Base-by-base conservation (phyloP, 2,329 filamentous ascomycete species). In the Fusarium oligoseptatum region DNA sequence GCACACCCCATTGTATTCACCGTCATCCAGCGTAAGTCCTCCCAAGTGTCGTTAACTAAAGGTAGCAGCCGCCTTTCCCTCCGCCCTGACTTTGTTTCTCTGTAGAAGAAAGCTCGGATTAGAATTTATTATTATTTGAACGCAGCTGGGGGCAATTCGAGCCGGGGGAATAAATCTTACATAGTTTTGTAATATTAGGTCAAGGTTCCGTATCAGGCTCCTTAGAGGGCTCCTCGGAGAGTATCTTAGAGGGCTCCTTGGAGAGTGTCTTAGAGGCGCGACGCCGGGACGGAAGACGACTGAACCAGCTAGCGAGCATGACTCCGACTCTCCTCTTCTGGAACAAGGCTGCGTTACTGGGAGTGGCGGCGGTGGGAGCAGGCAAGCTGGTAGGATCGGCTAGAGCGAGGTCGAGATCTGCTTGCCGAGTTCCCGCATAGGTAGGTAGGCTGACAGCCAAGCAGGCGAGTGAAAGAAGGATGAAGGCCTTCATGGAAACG, bases 381-480 rank as follows among this genome's bases (percentile, higher is more conserved):
- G 64, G 64, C 34, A 66, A 66, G 64, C 56, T 66, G 27, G 64
- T 66, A 66, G 43, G 43, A 61, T 66, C 64, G 56, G 64, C 56
- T 66, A 66, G 64, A 66, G 64, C 45, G 64, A 61, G 56, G 64
- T 66, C 57, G 45, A 66, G 56, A 61, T 56, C 64, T 66, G 57
- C 64, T 66, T 61, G 56, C 57, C 56, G 45, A 66, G 64, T 61
- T 66, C 64, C 64, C 36, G 43, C 56, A 66, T 66, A 55, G 64
- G n/a, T 61, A 66, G 64, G 64, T 61, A 66, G 57, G 64, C 64
- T 66, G 45, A 61, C 64, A 66, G 57, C 57, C 64, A 66, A 61
- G 64, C 56, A 66, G 27, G 57, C 64, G 36, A 66, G 64, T 66
- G 27, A 66, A 66, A 66, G 64, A 57, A 66, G 56, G 56, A 66